Conservation (phyloP, 1,139 yeast species). For the Barnettozyma hawaiiensis region DNA sequence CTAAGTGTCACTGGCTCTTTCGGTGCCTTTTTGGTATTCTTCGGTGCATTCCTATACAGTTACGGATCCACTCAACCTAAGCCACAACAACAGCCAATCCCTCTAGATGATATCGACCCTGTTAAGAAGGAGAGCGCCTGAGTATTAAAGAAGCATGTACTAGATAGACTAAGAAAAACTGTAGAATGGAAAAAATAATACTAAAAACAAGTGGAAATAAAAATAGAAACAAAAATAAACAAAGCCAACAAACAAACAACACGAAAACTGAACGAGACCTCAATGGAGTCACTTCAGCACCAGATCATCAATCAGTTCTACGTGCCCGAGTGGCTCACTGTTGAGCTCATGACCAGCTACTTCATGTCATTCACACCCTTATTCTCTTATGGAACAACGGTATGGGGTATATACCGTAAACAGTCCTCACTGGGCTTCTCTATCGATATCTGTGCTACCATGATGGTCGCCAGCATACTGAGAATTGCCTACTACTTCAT, state of each 20-base stretch:
- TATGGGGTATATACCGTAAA: constrained; percentile 57
- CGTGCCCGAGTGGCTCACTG: constrained; percentile 39
- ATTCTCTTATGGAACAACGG: constrained; percentile 80
- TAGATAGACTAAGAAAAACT: too few species aligned
- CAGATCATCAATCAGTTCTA: constrained; percentile 38
- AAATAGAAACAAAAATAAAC: not conserved
- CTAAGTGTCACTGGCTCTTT: constrained; percentile 35
- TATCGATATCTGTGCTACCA: constrained; percentile 84
- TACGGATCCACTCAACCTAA: constrained; percentile 19
- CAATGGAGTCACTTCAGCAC: constrained; percentile 45
- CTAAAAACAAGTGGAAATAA: not conserved
- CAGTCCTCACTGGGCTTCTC: constrained; percentile 75
- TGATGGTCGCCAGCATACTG: constrained; percentile 72
- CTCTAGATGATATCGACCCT: constrained; percentile 5
- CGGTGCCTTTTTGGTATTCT: constrained; percentile 48
- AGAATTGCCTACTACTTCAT: constrained; percentile 73
- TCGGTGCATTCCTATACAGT: constrained; percentile 48
- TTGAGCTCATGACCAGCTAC: constrained; percentile 35
- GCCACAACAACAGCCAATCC: constrained; percentile 4
- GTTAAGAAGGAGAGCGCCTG: constrained; percentile 1
- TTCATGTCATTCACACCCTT: constrained; percentile 70
- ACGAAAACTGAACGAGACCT: not conserved
- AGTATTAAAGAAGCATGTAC: too few species aligned
- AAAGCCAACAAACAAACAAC: not conserved
- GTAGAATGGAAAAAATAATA: too few species aligned